A percentile compares a stretch with the other conserved stretches of the same genome.
phyloP scores from a whole-genome alignment of 495 filamentous ascomycete genomes.

The Talaromyces proteolyticus region DNA sequence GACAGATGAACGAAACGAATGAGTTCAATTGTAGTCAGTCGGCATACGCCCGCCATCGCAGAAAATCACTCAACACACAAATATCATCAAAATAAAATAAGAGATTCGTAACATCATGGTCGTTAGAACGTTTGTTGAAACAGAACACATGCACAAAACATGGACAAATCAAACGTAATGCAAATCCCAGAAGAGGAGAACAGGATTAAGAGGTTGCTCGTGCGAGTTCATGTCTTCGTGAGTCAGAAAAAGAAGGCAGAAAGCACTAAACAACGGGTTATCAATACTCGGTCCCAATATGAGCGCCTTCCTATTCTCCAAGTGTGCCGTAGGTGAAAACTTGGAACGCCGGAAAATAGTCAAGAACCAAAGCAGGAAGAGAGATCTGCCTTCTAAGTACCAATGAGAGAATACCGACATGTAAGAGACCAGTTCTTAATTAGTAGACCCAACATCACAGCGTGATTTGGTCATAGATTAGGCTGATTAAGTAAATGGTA shows the following conservation, averaged over 20 bases:
- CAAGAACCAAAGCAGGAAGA: background rate
- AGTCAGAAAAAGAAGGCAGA: background rate
- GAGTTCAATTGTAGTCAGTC: background rate
- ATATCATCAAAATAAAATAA: constrained; percentile 15
- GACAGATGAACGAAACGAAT: background rate
- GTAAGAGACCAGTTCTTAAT: constrained; percentile 3
- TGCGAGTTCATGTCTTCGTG: constrained; percentile 12
- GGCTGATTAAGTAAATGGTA: constrained; percentile 7
- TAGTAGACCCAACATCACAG: background rate
- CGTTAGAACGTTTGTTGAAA: constrained; percentile 24
- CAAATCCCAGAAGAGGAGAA: constrained; percentile 18
- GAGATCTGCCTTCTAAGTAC: background rate
- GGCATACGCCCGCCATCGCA: background rate
- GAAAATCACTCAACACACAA: constrained; percentile 13
- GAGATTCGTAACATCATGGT: constrained; percentile 47
- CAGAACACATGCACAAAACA: too few species aligned
- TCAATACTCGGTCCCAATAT: too few species aligned
- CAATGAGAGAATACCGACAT: constrained; percentile 5
- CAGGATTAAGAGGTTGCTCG: constrained; percentile 17
- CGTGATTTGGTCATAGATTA: constrained; percentile 5
- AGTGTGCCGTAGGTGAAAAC: too few species aligned
- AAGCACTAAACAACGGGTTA: too few species aligned
- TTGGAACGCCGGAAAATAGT: too few species aligned
- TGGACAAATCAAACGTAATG: constrained; percentile 12
- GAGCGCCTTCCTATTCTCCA: too few species aligned